Evolutionary conservation across 179 eudicot species (phyloP).

Genomic region (Beta macrorhiza): DNA sequence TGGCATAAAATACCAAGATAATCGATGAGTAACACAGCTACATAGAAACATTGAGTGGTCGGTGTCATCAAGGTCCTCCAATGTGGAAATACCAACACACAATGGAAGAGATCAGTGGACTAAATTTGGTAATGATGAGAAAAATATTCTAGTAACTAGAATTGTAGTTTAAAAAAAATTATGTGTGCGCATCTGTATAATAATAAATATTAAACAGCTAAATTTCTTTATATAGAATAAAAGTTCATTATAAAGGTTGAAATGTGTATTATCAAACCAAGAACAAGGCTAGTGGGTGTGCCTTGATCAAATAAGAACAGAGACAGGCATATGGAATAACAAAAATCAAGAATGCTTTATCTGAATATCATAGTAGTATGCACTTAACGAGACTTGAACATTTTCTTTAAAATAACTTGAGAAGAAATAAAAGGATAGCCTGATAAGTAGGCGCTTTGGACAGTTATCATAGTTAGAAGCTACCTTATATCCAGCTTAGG

Average conservation of each 20-base stretch:
- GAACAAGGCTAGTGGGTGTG: not conserved
- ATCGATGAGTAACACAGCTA: not conserved
- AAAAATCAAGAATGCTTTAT: not conserved
- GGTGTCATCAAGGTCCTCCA: not conserved
- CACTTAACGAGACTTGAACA: not conserved
- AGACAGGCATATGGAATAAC: not conserved
- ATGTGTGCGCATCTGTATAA: not conserved
- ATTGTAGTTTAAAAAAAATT: not conserved
- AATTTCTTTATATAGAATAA: too few relatives aligned
- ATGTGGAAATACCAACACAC: not conserved
- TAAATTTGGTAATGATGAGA: not conserved
- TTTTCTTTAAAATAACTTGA: not conserved
- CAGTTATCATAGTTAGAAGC: constrained; percentile 22
- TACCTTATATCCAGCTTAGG: constrained; percentile 91
- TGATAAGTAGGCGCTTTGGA: not conserved
- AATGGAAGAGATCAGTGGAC: not conserved
- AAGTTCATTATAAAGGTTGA: not conserved
- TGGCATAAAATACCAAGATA: not conserved
- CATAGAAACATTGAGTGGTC: not conserved
- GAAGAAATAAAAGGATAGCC: not conserved
- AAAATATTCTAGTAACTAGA: not conserved
- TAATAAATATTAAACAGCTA: not conserved
- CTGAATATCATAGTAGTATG: not conserved
- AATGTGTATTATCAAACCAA: not conserved
- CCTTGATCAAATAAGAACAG: not conserved